phyloP scores from a whole-genome alignment of 2,329 filamentous ascomycete genomes.

The Penicillium fuscoglaucum region DNA sequence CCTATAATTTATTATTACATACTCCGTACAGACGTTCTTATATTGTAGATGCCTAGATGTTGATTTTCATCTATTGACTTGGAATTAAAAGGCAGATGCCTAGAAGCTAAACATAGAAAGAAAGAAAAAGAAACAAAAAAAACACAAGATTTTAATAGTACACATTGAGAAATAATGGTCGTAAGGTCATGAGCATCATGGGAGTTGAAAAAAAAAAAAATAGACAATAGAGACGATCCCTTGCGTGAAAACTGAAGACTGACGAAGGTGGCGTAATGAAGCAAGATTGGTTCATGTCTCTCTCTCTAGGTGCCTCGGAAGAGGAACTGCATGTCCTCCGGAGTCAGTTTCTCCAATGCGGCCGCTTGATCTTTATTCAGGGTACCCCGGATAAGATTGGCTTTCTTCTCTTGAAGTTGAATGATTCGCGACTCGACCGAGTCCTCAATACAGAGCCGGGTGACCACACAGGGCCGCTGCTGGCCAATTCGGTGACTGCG shows the following conservation, averaged over 20 bases:
- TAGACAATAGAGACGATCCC: neutral
- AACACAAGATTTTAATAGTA: neutral
- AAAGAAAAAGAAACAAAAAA: neutral
- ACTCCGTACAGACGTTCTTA: neutral
- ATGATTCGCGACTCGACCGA: conserved; percentile 96
- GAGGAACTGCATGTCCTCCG: conserved; percentile 92
- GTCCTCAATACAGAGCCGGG: conserved; percentile 92
- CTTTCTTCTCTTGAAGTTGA: conserved; percentile 95
- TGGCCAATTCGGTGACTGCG: conserved; percentile 94
- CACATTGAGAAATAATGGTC: neutral
- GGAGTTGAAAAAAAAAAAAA: neutral
- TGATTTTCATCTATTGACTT: neutral
- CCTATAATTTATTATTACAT: neutral
- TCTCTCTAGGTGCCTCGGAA: conserved; percentile 69
- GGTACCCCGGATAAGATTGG: conserved; percentile 94
- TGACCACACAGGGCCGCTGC: conserved; percentile 89
- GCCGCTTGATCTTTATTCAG: conserved; percentile 84
- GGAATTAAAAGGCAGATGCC: neutral
- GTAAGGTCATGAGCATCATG: neutral
- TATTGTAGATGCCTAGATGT: too few relatives aligned
- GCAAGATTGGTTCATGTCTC: too few relatives aligned
- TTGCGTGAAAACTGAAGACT: conserved; percentile 1
- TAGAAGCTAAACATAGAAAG: neutral
- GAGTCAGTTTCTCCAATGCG: conserved; percentile 86
- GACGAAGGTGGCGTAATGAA: conserved; percentile 4